These are phyloP conservation scores for Hypholoma fasciculare DNA, from an alignment of 768 basidiomycete genomes.

Conservation along the genomic window DNA sequence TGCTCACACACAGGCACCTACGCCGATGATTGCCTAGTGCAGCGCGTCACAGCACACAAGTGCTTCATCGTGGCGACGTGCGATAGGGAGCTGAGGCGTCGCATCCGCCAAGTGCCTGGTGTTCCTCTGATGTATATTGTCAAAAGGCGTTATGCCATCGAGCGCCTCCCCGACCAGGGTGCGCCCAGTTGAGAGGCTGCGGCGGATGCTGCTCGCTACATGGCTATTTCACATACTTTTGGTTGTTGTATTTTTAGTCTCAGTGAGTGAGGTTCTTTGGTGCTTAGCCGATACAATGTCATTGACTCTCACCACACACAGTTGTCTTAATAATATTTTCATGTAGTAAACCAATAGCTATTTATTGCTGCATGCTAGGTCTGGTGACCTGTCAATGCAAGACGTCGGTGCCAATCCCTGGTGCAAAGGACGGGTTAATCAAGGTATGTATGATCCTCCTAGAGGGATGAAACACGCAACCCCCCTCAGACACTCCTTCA, in stretches of 20 bases:
- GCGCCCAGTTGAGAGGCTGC: slow-evolving; percentile 52
- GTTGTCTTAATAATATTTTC: no score
- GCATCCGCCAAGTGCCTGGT: slow-evolving; percentile 91
- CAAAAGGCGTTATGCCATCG: slow-evolving; percentile 88
- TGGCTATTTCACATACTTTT: background rate
- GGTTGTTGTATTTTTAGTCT: slow-evolving; percentile 12
- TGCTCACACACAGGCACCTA: slow-evolving; percentile 97
- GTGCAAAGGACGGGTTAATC: no score
- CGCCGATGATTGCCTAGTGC: slow-evolving; percentile 97
- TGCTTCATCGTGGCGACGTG: slow-evolving; percentile 98
- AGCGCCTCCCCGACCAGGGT: slow-evolving; percentile 92
- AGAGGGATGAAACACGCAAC: background rate
- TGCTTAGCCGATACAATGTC: no score
- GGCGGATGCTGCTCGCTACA: background rate
- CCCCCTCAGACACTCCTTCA: background rate
- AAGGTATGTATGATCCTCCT: background rate
- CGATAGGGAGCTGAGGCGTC: slow-evolving; percentile 89
- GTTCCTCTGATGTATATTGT: slow-evolving; percentile 98
- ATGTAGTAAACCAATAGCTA: no score
- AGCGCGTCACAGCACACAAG: slow-evolving; percentile 92
- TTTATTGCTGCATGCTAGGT: no score
- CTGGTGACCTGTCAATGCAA: no score
- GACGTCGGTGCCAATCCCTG: no score
- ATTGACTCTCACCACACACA: no score
- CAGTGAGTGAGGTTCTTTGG: background rate